Conservation (phyloP, 108 stramenopile species). For the Nitzschia palea region DNA sequence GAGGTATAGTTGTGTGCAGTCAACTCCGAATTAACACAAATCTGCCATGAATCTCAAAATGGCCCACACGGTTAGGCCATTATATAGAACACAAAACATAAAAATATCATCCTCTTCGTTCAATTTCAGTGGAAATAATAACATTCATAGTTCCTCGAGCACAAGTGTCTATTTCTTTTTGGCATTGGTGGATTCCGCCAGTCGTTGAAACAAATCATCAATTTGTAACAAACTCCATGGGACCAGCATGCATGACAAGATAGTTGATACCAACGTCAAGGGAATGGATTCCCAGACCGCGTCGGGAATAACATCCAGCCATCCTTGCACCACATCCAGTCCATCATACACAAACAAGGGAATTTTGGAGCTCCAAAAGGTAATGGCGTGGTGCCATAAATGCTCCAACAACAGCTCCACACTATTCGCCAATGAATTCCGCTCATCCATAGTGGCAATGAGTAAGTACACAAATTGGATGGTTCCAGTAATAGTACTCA, state of each 20-base stretch:
- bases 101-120: too few species aligned
- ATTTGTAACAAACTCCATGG: conserved; percentile 59
- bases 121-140: too few species aligned
- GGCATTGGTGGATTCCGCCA: conserved; percentile 32
- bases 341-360: background rate
- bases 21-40: too few species aligned
- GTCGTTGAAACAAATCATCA: conserved; percentile 66
- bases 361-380: background rate
- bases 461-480: background rate
- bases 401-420: conserved; percentile 10
- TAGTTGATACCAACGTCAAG: conserved; percentile 52
- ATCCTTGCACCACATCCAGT: conserved; percentile 29
- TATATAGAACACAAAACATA: too few species aligned
- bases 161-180: too few species aligned
- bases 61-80: too few species aligned
- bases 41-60: too few species aligned
- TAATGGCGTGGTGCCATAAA: background rate
- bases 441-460: conserved; percentile 13
- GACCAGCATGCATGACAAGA: conserved; percentile 48
- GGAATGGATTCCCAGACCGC: conserved; percentile 61
- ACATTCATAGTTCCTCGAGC: too few species aligned
- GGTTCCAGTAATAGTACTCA: conserved; percentile 31
- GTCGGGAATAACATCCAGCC: conserved; percentile 40
- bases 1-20: too few species aligned
- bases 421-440: background rate